These are phyloP conservation scores for Colletotrichum sp. DNA, from an alignment of 2,329 filamentous ascomycete species.

Conservation along the genomic window DNA sequence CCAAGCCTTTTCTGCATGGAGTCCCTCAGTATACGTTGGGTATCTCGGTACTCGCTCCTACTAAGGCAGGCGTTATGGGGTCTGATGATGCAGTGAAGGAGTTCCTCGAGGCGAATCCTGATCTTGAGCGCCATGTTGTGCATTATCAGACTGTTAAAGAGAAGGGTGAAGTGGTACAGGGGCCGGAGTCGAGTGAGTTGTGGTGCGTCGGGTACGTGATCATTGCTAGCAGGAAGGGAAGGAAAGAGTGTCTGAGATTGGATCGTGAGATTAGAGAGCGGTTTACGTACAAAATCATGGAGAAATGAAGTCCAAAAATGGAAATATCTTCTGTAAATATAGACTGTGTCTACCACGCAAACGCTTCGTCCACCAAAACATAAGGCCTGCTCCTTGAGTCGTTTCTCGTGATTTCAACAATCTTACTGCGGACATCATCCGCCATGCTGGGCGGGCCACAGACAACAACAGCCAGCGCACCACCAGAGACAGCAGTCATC, in stretches of 20 bases:
- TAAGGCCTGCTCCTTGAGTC: background rate
- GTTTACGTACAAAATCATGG: constrained; percentile 7
- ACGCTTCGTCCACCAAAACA: constrained; percentile 24
- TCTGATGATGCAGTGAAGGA: constrained; percentile 6
- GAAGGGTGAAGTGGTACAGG: constrained; percentile 7
- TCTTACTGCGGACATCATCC: constrained; percentile 19
- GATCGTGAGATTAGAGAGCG: background rate
- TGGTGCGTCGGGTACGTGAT: constrained; percentile 22
- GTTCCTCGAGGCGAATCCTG: constrained; percentile 7
- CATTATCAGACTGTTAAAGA: constrained; percentile 20
- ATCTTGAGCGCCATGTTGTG: constrained; percentile 8
- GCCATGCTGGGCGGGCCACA: constrained; percentile 24
- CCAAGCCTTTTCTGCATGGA: constrained; percentile 24
- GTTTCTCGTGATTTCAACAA: constrained; percentile 6
- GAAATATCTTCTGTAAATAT: background rate
- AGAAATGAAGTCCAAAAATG: background rate
- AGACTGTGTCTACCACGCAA: constrained; percentile 16
- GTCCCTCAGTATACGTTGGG: constrained; percentile 21
- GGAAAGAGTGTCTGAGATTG: constrained; percentile 7
- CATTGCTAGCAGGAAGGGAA: background rate
- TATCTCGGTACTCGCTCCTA: constrained; percentile 21
- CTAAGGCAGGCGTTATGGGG: constrained; percentile 12
- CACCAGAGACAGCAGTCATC: background rate
- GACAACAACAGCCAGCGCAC: constrained; percentile 16
- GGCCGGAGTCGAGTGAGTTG: constrained; percentile 18